These are phyloP conservation scores for Tulasnella sp. DNA, from an alignment of 768 basidiomycete genomes.

Conservation along the genomic window DNA sequence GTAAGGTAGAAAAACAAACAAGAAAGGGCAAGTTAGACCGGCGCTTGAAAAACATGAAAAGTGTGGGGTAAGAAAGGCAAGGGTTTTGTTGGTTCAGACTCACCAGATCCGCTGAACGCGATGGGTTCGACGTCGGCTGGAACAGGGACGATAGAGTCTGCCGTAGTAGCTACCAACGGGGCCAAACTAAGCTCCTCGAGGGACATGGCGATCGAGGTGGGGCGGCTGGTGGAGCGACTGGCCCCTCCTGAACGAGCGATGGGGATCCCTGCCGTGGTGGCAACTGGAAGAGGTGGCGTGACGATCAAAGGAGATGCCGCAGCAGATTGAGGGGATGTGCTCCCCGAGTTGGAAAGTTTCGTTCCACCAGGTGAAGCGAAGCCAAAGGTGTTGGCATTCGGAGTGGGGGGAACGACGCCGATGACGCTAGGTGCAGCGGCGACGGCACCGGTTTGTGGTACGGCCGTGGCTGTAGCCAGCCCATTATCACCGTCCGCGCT, in stretches of 20 bases:
- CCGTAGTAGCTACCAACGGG: slow-evolving; percentile 8
- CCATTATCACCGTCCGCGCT: not conserved
- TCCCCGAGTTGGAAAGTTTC: not conserved
- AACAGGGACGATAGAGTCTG: not conserved
- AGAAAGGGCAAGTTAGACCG: not conserved
- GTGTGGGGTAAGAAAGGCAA: not conserved
- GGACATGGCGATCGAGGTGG: slow-evolving; percentile 8
- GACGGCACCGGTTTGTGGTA: not conserved
- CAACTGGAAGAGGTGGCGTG: slow-evolving; percentile 8
- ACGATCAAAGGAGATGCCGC: slow-evolving; percentile 19
- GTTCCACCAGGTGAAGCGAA: not conserved
- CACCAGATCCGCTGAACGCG: slow-evolving; percentile 21
- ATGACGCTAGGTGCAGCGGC: slow-evolving; percentile 8
- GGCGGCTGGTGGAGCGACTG: slow-evolving; percentile 3
- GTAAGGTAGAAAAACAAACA: not conserved
- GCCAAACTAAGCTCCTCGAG: slow-evolving; percentile 22
- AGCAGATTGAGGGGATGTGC: slow-evolving; percentile 21
- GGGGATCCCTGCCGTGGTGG: not conserved
- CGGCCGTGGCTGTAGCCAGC: not conserved
- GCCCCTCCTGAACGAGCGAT: not conserved
- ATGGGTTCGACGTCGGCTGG: slow-evolving; percentile 23
- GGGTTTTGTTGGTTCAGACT: not conserved
- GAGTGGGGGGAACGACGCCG: slow-evolving; percentile 23
- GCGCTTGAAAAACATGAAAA: not conserved
- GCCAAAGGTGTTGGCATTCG: slow-evolving; percentile 18